A percentile compares a stretch with the other conserved stretches of the same genome.
Evolutionary conservation across 495 filamentous ascomycete genomes (phyloP).

Genomic region (Cudoniella acicularis): DNA sequence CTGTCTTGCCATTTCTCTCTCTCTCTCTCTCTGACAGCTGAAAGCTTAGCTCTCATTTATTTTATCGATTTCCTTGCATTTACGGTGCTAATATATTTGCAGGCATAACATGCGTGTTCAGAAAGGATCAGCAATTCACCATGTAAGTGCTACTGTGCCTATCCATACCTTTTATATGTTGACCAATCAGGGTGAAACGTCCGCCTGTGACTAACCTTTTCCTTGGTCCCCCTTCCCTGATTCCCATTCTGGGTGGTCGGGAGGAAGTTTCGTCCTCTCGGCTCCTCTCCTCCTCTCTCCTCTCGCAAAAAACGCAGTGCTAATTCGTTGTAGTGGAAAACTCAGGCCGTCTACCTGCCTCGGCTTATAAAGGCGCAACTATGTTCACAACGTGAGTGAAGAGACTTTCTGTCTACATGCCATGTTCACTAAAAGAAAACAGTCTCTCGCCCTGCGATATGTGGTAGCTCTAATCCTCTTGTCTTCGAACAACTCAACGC

Average conservation of each 20-base stretch:
- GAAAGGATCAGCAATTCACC: constrained; percentile 68
- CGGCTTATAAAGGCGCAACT: constrained; percentile 66
- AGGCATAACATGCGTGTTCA: constrained; percentile 81
- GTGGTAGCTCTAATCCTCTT: constrained; percentile 37
- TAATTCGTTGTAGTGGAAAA: too few species aligned
- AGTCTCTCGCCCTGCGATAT: constrained; percentile 79
- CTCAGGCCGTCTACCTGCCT: constrained; percentile 70
- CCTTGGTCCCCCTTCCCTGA: too few species aligned
- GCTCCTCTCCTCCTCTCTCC: too few species aligned
- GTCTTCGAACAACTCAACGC: background rate
- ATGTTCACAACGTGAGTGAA: constrained; percentile 68
- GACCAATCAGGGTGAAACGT: constrained; percentile 67
- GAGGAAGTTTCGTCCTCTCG: too few species aligned
- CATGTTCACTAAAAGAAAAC: background rate
- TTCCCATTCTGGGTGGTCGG: too few species aligned
- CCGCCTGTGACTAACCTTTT: too few species aligned
- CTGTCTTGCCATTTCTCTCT: too few species aligned
- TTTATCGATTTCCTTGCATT: too few species aligned
- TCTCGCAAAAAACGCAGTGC: too few species aligned
- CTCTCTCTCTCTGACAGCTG: too few species aligned
- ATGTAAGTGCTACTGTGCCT: constrained; percentile 47
- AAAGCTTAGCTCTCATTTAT: too few species aligned
- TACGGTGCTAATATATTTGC: too few species aligned
- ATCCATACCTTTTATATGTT: background rate
- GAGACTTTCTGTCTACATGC: background rate